Evolutionary conservation across 1,139 yeast species (phyloP).

Genomic region (Candida sp.): DNA sequence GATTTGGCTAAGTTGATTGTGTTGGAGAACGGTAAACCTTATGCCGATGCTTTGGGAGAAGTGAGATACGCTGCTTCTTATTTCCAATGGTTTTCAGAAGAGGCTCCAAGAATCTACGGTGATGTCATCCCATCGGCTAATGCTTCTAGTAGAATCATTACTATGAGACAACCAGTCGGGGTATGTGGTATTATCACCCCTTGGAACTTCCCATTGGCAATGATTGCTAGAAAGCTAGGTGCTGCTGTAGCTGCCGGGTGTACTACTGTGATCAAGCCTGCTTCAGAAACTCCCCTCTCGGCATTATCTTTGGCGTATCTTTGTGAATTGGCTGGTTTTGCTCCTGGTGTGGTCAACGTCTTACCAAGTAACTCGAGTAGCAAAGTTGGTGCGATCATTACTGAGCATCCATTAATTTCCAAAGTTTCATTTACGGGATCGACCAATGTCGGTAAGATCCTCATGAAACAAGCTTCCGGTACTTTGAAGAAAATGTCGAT

Average conservation of each 20-base stretch:
- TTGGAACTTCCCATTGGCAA: slow-evolving; percentile 95
- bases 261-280: slow-evolving; percentile 87
- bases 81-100: slow-evolving; percentile 86
- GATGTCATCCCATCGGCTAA: slow-evolving; percentile 65
- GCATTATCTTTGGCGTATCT: slow-evolving; percentile 79
- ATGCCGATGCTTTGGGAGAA: slow-evolving; percentile 75
- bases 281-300: slow-evolving; percentile 82
- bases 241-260: slow-evolving; percentile 96
- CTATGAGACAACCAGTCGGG: slow-evolving; percentile 80
- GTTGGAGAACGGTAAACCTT: slow-evolving; percentile 83
- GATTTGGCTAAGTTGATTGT: slow-evolving; percentile 74
- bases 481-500: slow-evolving; percentile 81
- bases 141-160: slow-evolving; percentile 54
- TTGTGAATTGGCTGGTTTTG: slow-evolving; percentile 78
- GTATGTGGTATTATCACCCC: slow-evolving; percentile 92
- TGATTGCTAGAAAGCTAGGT: slow-evolving; percentile 89
- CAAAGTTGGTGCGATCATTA: slow-evolving; percentile 62
- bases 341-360: slow-evolving; percentile 79
- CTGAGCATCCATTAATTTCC: slow-evolving; percentile 64
- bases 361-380: slow-evolving; percentile 57
- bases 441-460: slow-evolving; percentile 74
- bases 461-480: slow-evolving; percentile 73
- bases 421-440: slow-evolving; percentile 93
- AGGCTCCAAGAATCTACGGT: slow-evolving; percentile 77
- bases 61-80: slow-evolving; percentile 73